Evolutionary conservation across 331 rosid species (phyloP).

Genomic region (Telfairia occidentalis): DNA sequence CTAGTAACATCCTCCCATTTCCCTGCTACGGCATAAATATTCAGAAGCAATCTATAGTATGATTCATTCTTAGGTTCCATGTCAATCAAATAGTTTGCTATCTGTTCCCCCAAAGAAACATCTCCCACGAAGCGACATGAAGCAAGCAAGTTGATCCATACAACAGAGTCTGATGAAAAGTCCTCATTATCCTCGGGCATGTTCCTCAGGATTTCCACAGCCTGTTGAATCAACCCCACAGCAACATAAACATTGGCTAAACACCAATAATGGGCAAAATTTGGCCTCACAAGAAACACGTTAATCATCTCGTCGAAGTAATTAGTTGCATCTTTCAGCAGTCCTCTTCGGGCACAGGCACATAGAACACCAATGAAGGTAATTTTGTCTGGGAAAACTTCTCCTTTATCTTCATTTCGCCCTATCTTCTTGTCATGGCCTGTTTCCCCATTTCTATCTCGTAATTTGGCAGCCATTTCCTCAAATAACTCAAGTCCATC

Average conservation of each 20-base stretch:
- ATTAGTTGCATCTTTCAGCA: constrained; percentile 34
- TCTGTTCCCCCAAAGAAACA: constrained; percentile 37
- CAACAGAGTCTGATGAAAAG: constrained; percentile 26
- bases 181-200: constrained; percentile 27
- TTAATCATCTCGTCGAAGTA: constrained; percentile 48
- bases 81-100: constrained; percentile 39
- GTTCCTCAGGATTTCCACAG: constrained; percentile 37
- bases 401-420: constrained; percentile 12
- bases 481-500: constrained; percentile 44
- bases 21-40: constrained; percentile 55
- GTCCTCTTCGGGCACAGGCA: constrained; percentile 55
- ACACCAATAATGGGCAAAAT: constrained; percentile 73
- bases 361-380: constrained; percentile 58
- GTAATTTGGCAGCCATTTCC: constrained; percentile 28
- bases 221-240: constrained; percentile 36
- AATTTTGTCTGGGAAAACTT: constrained; percentile 42
- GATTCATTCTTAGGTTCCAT: constrained; percentile 43
- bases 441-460: constrained; percentile 15
- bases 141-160: constrained; percentile 47
- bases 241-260: constrained; percentile 48
- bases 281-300: constrained; percentile 37
- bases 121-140: constrained; percentile 47
- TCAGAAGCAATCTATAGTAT: constrained; percentile 47
- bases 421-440: neutral
- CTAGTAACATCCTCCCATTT: constrained; percentile 57